phyloP scores from a whole-genome alignment of 2,329 filamentous ascomycete species.

The Pseudophaeomoniella oleicola region DNA sequence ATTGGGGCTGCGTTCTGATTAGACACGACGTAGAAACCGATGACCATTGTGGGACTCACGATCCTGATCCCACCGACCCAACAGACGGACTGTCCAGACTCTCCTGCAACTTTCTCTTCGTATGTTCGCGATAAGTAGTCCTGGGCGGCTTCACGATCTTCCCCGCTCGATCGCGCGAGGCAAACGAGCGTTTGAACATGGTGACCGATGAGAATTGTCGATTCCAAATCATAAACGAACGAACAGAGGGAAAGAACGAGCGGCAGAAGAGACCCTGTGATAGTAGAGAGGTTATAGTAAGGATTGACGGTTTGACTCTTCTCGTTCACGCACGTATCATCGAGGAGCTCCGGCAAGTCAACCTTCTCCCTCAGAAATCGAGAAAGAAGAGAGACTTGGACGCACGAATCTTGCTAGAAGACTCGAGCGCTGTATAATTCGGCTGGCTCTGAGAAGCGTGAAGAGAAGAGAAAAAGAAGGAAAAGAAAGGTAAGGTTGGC shows the following conservation, averaged over 20 bases:
- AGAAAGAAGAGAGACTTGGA: constrained; percentile 25
- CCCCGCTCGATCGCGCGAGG: constrained; percentile 70
- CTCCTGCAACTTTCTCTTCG: constrained; percentile 78
- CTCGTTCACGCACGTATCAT: constrained; percentile 38
- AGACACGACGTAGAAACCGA: not conserved
- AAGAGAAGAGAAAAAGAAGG: constrained; percentile 9
- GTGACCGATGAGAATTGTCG: constrained; percentile 22
- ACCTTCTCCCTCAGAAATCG: constrained; percentile 13
- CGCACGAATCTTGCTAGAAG: constrained; percentile 25
- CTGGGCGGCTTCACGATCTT: constrained; percentile 69
- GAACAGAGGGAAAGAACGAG: constrained; percentile 30
- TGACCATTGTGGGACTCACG: constrained; percentile 19
- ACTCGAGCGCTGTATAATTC: constrained; percentile 15
- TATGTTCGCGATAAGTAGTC: constrained; percentile 62
- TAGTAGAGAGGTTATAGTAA: constrained; percentile 24
- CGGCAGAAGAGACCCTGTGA: constrained; percentile 19
- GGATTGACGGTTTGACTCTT: constrained; percentile 24
- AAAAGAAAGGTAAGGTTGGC: constrained; percentile 2
- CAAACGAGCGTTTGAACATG: constrained; percentile 92
- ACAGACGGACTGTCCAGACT: constrained; percentile 50
- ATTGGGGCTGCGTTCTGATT: constrained; percentile 21
- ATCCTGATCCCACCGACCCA: constrained; percentile 30
- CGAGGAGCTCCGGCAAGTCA: constrained; percentile 36
- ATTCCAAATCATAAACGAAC: constrained; percentile 26
- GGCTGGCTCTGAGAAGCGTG: constrained; percentile 29